Evolutionary conservation across 2,329 filamentous ascomycete genomes (phyloP).

Genomic region (Furcasterigmium sp.): DNA sequence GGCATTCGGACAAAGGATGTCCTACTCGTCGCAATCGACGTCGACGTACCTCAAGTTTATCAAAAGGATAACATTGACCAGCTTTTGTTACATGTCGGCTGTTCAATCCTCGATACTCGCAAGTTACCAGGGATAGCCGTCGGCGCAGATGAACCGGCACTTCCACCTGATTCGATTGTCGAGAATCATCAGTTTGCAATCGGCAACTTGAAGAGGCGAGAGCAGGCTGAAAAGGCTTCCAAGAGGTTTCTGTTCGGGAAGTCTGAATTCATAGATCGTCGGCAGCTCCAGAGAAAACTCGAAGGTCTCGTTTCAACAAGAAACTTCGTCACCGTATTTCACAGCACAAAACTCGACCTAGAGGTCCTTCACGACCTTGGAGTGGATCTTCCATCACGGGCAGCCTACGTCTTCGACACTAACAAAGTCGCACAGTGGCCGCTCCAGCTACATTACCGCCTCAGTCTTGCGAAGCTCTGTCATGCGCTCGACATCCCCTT

Average conservation of each 20-base stretch:
- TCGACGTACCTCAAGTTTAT: conserved; percentile 9
- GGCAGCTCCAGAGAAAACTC: no score
- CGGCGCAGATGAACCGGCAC: no score
- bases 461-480: conserved; percentile 15
- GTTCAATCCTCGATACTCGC: conserved; percentile 6
- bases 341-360: conserved; percentile 3
- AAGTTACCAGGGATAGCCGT: neutral
- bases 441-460: conserved; percentile 16
- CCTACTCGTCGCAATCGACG: conserved; percentile 9
- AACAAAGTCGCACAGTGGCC: conserved; percentile 18
- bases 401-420: conserved; percentile 15
- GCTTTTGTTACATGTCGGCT: conserved; percentile 5
- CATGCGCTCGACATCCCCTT: conserved; percentile 12
- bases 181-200: conserved; percentile 7
- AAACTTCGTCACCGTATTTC: conserved; percentile 5
- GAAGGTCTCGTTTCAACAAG: neutral
- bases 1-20: conserved; percentile 1
- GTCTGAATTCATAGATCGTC: conserved; percentile 4
- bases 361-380: conserved; percentile 5
- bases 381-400: neutral
- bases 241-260: conserved; percentile 4
- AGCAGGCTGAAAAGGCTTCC: no score
- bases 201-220: neutral
- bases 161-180: conserved; percentile 1
- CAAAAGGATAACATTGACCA: conserved; percentile 4